Evolutionary conservation across 306 rosid species (phyloP).

Genomic region (Parietaria judaica): DNA sequence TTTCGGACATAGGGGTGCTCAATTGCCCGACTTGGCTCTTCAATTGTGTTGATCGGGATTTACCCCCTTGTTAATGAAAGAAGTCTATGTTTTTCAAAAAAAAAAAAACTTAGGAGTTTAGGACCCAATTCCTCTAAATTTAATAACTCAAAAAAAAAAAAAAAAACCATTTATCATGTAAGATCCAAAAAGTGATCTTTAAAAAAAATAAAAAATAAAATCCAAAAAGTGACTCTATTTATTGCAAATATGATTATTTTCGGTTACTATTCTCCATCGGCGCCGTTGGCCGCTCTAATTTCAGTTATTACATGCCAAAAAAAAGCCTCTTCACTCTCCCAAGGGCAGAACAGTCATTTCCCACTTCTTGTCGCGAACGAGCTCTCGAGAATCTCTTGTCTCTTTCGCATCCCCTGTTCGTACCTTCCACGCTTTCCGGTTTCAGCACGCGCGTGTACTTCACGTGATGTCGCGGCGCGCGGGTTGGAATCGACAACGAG

Average conservation of each 20-base stretch:
- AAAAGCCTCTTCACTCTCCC: not conserved
- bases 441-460: not conserved
- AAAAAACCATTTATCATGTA: too few species aligned
- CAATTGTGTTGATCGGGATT: too few species aligned
- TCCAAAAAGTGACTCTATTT: not conserved
- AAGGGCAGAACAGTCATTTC: conserved; percentile 3
- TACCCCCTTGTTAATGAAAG: too few species aligned
- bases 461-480: conserved; percentile 3
- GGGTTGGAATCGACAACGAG: not conserved
- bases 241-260: not conserved
- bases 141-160: not conserved
- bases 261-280: not conserved
- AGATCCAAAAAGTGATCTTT: too few species aligned
- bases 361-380: not conserved
- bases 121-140: not conserved
- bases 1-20: too few species aligned
- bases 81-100: too few species aligned
- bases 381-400: not conserved
- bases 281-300: conserved; percentile 1
- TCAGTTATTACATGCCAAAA: not conserved
- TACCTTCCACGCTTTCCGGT: not conserved
- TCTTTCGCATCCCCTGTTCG: not conserved
- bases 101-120: too few species aligned
- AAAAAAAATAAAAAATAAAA: too few species aligned
- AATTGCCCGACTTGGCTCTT: too few species aligned